Base-by-base conservation (phyloP, 257 asterid genomes). In the Solanum paucissectum region DNA sequence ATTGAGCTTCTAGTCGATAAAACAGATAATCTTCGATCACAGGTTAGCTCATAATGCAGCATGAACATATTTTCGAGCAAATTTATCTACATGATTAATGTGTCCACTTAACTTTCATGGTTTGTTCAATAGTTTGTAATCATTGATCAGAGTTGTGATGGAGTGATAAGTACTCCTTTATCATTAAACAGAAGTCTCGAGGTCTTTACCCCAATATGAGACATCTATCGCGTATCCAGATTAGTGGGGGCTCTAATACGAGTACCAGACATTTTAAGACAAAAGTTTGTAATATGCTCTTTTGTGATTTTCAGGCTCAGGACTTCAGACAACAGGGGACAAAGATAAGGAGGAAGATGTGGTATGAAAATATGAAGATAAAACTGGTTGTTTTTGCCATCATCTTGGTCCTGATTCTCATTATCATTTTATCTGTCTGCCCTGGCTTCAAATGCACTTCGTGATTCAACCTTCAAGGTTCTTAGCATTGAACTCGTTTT, bases 301-400 rank as follows among this genome's bases (percentile, higher is more conserved):
- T 72, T 12, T 34, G 29, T 27, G 38, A 27, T 72, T 86, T 90
- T 44, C 89, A 93, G 95, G 95, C 95, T 9, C 95, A 92, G 23
- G 93, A 91, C 85, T 93, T 93, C 46, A 87, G 87, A 90, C 88
- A 87, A 86, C 95, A 90, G 42, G 94, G 94, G 7, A 93, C 92
- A 13, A 89, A 91, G 89, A 85, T 91, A 46, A 90, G 83, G 87
- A 89, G 90, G 52, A 93, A 93, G 89, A 88, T 93, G 94, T 93
- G 95, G 95, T 25, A 83, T 71, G 90, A 92, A 75, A 92, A 92
- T 29, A 91, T 92, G 93, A 93, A 93, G 91, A 89, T 92, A 55
- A 93, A 93, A 87, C 75, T 93, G 84, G 62, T 91, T 23, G 94
- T 90, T 29, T 27, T 88, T 5, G 93, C 86, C 23, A 91, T 93